A percentile compares a stretch with the other conserved stretches of the same genome.
Evolutionary conservation across 2,329 filamentous ascomycete genomes (phyloP).

Genomic region (Colletotrichum higginsianum): DNA sequence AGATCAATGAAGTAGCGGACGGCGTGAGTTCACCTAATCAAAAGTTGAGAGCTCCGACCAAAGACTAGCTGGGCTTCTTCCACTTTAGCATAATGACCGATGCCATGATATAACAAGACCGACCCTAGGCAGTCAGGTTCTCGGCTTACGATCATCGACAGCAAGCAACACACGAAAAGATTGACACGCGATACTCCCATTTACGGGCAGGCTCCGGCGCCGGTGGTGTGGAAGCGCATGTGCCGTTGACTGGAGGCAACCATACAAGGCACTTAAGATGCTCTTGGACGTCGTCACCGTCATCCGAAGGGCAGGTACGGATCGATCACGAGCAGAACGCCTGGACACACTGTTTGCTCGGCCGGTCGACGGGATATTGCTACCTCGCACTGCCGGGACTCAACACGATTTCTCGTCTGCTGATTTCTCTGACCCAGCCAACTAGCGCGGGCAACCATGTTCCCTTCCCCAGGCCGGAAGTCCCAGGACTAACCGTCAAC

Average conservation of each 20-base stretch:
- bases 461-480: constrained; percentile 24
- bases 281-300: constrained; percentile 42
- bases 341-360: neutral
- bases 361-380: constrained; percentile 19
- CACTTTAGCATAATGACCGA: constrained; percentile 12
- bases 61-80: constrained; percentile 1
- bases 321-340: constrained; percentile 27
- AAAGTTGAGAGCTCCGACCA: constrained; percentile 8
- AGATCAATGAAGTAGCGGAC: neutral
- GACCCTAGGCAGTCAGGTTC: constrained; percentile 8
- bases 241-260: constrained; percentile 3
- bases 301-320: constrained; percentile 34
- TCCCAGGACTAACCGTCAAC: constrained; percentile 28
- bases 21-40: neutral
- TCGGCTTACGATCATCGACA: constrained; percentile 11
- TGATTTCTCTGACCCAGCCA: constrained; percentile 1
- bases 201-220: constrained; percentile 21
- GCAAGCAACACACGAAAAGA: constrained; percentile 13
- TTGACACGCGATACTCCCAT: constrained; percentile 37
- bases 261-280: constrained; percentile 11
- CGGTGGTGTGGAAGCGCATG: constrained; percentile 30
- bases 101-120: neutral
- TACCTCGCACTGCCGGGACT: neutral
- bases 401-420: neutral
- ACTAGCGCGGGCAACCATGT: neutral